phyloP scores from a whole-genome alignment of 208 protist genomes.

The Giardia muris region DNA sequence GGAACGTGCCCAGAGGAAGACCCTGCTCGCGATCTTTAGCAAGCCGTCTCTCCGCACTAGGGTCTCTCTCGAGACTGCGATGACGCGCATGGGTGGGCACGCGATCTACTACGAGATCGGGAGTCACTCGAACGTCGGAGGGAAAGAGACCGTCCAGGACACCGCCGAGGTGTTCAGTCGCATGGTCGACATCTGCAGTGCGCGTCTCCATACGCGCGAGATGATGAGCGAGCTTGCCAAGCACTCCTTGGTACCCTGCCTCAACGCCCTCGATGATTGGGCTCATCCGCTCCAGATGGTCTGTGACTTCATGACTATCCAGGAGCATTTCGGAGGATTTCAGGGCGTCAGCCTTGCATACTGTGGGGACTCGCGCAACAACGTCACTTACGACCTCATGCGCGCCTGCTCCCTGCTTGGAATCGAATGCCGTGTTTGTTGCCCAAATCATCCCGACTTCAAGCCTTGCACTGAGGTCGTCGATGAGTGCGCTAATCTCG shows the following conservation, averaged over 20 bases:
- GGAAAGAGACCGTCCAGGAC: conserved; percentile 55
- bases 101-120: conserved; percentile 56
- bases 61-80: conserved; percentile 60
- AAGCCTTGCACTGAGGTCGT: conserved; percentile 44
- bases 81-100: conserved; percentile 61
- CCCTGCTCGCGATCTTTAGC: conserved; percentile 60
- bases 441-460: conserved; percentile 39
- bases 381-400: conserved; percentile 64
- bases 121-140: conserved; percentile 54
- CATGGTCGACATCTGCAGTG: conserved; percentile 54
- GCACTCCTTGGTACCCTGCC: conserved; percentile 55
- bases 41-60: conserved; percentile 60
- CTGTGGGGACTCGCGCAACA: conserved; percentile 55
- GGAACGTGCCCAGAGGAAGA: conserved; percentile 45
- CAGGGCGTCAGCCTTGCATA: conserved; percentile 50
- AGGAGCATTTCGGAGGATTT: conserved; percentile 48
- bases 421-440: conserved; percentile 46
- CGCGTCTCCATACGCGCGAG: conserved; percentile 48
- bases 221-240: conserved; percentile 44
- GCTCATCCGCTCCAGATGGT: conserved; percentile 54
- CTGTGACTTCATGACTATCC: conserved; percentile 54
- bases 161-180: conserved; percentile 54
- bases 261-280: conserved; percentile 62
- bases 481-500: conserved; percentile 44
- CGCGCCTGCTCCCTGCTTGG: conserved; percentile 45